Evolutionary conservation across 2,329 filamentous ascomycete genomes (phyloP), one percentile per base, ranked within the genome.

Genomic region (Trichocomaceae sp.): DNA sequence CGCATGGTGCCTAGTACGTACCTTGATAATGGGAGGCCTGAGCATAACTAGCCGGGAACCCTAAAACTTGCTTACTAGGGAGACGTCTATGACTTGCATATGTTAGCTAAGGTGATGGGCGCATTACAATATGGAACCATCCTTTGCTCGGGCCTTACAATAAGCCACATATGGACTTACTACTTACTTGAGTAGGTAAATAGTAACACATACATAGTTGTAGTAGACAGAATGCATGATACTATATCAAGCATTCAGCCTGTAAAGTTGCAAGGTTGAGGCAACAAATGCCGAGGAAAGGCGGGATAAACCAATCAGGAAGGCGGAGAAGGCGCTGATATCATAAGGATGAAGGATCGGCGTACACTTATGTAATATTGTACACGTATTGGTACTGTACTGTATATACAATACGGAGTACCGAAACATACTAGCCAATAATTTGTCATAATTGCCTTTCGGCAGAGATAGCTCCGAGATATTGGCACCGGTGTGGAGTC

Each of bases 401-500:
- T 4, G 37, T 41, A 41, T 19, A 19, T 7, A 19, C 12, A 41
- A 2, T 41, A 17, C 15, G n/a, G n/a, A n/a, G 17, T 17, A 41
- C 37, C 2, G 7, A 19, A 41, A 19, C 13, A 17, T 5, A 19
- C 5, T 17, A 19, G 12, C 29, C 5, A 37, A 10, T 37, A 37
- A 37, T 37, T n/a, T 20, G 7, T 42, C 9, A 42, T 17, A 12
- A 42, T 20, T 42, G 17, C n/a, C 39, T 47, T 29, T 42, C 51
- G 51, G 45, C 42, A 47, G 44, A 42, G 3, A 22, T 22, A 31
- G 47, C 51, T 47, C 51, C 51, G 51, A 53, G 44, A 53, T 37
- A 20, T 53, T 47, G 51, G 51, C 31, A 35, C 51, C 51, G 44
- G 17, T 26, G 51, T 53, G 51, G 51, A 47, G 50, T 53, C 45